These are phyloP conservation scores for Apium graveolens DNA, from an alignment of 129 eudicot genomes.

Conservation along the genomic window DNA sequence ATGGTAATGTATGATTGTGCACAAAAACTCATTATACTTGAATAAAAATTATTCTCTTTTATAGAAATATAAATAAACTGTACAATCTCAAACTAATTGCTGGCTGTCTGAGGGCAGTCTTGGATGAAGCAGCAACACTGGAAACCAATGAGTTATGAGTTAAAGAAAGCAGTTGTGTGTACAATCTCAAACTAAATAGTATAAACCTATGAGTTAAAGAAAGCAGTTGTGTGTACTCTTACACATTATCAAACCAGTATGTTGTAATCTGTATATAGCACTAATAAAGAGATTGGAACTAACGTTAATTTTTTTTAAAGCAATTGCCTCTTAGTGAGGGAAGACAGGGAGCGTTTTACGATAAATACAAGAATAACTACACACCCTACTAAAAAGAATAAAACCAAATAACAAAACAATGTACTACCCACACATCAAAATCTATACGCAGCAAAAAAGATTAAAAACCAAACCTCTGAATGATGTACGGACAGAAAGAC, in stretches of 20 bases:
- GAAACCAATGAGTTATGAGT: slow-evolving; percentile 4
- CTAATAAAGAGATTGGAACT: no score
- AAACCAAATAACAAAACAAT: not conserved
- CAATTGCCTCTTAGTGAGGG: not conserved
- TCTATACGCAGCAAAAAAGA: not conserved
- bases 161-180: no score
- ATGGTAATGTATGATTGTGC: not conserved
- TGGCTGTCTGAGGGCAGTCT: no score
- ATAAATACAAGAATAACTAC: not conserved
- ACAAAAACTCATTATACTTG: not conserved
- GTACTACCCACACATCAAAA: not conserved
- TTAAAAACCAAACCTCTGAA: slow-evolving; percentile 36
- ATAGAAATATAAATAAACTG: not conserved
- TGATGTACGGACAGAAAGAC: not conserved
- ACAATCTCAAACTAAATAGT: no score
- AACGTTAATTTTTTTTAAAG: not conserved
- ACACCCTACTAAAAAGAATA: not conserved
- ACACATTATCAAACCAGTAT: not conserved
- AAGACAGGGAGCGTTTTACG: not conserved
- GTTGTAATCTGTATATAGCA: not conserved
- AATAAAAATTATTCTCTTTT: not conserved
- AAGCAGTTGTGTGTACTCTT: not conserved
- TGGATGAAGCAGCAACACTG: no score
- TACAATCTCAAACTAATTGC: not conserved
- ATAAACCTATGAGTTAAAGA: not conserved